phyloP scores from a whole-genome alignment of 2,329 filamentous ascomycete species.

The Geosmithia flava region DNA sequence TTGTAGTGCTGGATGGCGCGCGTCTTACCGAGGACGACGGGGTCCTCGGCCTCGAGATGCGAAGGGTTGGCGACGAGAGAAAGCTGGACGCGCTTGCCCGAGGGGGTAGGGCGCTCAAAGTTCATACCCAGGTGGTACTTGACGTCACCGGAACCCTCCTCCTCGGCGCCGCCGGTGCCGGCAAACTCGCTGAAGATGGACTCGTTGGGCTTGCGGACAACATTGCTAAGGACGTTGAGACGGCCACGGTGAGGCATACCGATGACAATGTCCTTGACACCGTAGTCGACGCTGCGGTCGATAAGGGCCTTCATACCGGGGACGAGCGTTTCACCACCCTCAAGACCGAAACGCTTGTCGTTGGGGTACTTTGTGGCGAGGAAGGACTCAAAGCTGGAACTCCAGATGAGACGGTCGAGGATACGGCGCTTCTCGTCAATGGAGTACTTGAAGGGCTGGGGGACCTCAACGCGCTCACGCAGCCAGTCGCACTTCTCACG shows the following conservation, averaged over 20 bases:
- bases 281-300: constrained; percentile 95
- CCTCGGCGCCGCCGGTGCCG: constrained; percentile 72
- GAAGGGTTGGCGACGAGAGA: constrained; percentile 97
- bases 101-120: constrained; percentile 96
- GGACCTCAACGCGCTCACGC: constrained; percentile 86
- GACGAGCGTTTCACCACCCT: constrained; percentile 92
- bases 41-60: constrained; percentile 95
- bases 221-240: constrained; percentile 95
- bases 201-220: constrained; percentile 97
- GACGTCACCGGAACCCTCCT: constrained; percentile 96
- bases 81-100: constrained; percentile 97
- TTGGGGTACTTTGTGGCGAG: constrained; percentile 96
- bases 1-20: constrained; percentile 98
- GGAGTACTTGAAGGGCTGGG: constrained; percentile 90
- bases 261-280: constrained; percentile 98
- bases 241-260: constrained; percentile 98
- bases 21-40: constrained; percentile 94
- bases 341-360: constrained; percentile 97
- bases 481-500: constrained; percentile 98
- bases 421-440: constrained; percentile 98
- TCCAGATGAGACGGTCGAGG: constrained; percentile 95
- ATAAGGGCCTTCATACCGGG: constrained; percentile 99
- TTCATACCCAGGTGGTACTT: constrained; percentile 99
- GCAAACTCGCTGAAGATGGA: constrained; percentile 99
- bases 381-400: constrained; percentile 93